Evolutionary conservation across 2,329 filamentous ascomycete genomes (phyloP).

Genomic region (Neobulgaria alba): DNA sequence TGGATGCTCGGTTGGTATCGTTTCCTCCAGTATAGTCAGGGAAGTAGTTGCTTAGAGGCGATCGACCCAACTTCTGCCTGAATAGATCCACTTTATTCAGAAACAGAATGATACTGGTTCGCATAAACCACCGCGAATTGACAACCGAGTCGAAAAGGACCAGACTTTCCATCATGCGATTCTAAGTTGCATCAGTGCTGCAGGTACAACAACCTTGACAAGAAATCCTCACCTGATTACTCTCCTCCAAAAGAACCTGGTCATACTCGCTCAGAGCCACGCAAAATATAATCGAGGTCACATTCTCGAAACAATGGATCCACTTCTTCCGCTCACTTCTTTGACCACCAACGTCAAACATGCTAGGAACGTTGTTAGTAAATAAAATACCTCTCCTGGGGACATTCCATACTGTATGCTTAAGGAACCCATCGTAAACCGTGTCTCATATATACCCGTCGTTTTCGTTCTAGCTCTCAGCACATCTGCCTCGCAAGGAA

Average conservation of each 20-base stretch:
- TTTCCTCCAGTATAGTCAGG: slow-evolving; percentile 96
- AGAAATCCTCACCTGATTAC: slow-evolving; percentile 67
- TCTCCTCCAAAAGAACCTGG: slow-evolving; percentile 92
- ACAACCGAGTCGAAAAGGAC: slow-evolving; percentile 97
- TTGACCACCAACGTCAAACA: slow-evolving; percentile 98
- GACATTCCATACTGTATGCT: slow-evolving; percentile 78
- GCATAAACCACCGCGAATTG: slow-evolving; percentile 98
- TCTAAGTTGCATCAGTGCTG: slow-evolving; percentile 44
- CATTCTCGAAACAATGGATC: slow-evolving; percentile 99
- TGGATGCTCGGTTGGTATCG: slow-evolving; percentile 95
- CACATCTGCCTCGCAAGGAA: slow-evolving; percentile 90
- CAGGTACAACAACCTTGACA: neutral
- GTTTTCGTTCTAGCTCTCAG: slow-evolving; percentile 94
- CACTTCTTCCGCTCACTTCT: slow-evolving; percentile 98
- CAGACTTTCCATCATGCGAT: slow-evolving; percentile 98
- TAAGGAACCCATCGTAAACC: slow-evolving; percentile 96
- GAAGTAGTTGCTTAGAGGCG: slow-evolving; percentile 89
- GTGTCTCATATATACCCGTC: slow-evolving; percentile 96
- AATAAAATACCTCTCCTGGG: neutral
- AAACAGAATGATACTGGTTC: slow-evolving; percentile 97
- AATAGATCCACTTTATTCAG: slow-evolving; percentile 99
- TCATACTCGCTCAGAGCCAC: slow-evolving; percentile 98
- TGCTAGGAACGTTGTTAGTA: slow-evolving; percentile 46
- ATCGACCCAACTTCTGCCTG: slow-evolving; percentile 84
- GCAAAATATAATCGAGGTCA: slow-evolving; percentile 99